These are phyloP conservation scores for Dianthus caryophyllus DNA, from an alignment of 148 eudicot genomes.

Conservation along the genomic window DNA sequence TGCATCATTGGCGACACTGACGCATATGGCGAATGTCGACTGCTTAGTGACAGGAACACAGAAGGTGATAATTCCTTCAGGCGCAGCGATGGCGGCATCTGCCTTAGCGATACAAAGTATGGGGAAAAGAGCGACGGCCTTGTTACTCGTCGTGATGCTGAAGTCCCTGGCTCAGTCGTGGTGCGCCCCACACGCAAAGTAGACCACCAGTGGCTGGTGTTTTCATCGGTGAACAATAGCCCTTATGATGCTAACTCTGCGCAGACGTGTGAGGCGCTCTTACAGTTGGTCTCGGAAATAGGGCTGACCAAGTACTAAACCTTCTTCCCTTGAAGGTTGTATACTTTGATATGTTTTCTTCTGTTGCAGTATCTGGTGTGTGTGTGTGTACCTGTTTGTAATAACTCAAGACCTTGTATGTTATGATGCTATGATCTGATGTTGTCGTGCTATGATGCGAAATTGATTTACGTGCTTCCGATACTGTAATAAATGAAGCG, in stretches of 20 bases:
- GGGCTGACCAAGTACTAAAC: conserved; percentile 46
- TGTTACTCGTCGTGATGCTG: conserved; percentile 90
- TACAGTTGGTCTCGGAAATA: conserved; percentile 66
- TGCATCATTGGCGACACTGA: conserved; percentile 70
- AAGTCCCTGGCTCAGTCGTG: conserved; percentile 91
- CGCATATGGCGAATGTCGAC: conserved; percentile 90
- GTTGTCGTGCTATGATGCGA: too few relatives aligned
- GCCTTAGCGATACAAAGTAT: conserved; percentile 86
- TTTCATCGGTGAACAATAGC: conserved; percentile 64
- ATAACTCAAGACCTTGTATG: too few relatives aligned
- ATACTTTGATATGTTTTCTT: conserved; percentile 20
- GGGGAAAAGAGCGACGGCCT: conserved; percentile 98
- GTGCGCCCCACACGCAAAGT: conserved; percentile 73
- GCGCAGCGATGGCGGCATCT: conserved; percentile 84
- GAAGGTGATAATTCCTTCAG: conserved; percentile 83
- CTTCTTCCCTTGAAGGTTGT: conserved; percentile 30
- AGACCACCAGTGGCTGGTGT: conserved; percentile 98
- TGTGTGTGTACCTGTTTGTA: too few relatives aligned
- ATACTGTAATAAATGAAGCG: not conserved
- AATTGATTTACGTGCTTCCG: too few relatives aligned
- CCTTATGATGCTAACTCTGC: conserved; percentile 69
- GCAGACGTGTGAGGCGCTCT: conserved; percentile 86
- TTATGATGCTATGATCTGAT: too few relatives aligned
- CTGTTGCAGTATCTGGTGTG: too few relatives aligned
- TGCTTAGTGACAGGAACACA: conserved; percentile 57